Conservation (phyloP, 495 filamentous ascomycete genomes). For the Penicillium coffeae region DNA sequence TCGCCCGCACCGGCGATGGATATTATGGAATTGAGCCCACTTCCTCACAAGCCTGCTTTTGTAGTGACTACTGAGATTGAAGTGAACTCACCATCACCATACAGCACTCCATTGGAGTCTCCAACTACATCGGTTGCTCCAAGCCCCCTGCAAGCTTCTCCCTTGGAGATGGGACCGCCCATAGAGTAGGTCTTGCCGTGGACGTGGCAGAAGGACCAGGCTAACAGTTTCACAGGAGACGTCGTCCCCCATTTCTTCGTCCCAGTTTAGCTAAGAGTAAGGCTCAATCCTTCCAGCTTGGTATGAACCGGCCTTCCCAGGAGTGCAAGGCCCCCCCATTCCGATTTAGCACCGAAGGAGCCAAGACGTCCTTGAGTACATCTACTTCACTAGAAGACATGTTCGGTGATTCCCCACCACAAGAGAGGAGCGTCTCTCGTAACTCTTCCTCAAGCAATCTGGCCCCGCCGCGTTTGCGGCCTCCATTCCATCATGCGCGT, state of each 20-base stretch:
- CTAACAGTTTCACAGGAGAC: slow-evolving; percentile 27
- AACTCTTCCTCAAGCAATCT: slow-evolving; percentile 30
- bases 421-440: slow-evolving; percentile 48
- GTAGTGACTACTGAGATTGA: slow-evolving; percentile 53
- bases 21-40: slow-evolving; percentile 88
- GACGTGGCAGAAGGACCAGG: neutral
- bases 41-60: slow-evolving; percentile 84
- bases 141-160: slow-evolving; percentile 47
- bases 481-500: slow-evolving; percentile 56
- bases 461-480: slow-evolving; percentile 54
- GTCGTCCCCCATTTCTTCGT: slow-evolving; percentile 40
- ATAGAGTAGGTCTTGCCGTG: slow-evolving; percentile 41
- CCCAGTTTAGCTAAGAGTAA: slow-evolving; percentile 42
- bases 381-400: slow-evolving; percentile 70
- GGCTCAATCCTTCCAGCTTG: slow-evolving; percentile 39
- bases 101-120: slow-evolving; percentile 48
- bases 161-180: slow-evolving; percentile 41
- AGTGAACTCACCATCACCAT: slow-evolving; percentile 63
- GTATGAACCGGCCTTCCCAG: slow-evolving; percentile 29
- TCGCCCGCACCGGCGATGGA: slow-evolving; percentile 65
- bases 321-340: slow-evolving; percentile 70
- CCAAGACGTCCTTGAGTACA: slow-evolving; percentile 49
- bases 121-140: slow-evolving; percentile 33
- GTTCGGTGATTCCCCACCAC: slow-evolving; percentile 74
- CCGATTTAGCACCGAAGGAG: slow-evolving; percentile 63